Evolutionary conservation across 192 early-diverging fungal species (phyloP), one percentile per base, ranked within the genome.

Genomic region (Umbelopsis sp.): DNA sequence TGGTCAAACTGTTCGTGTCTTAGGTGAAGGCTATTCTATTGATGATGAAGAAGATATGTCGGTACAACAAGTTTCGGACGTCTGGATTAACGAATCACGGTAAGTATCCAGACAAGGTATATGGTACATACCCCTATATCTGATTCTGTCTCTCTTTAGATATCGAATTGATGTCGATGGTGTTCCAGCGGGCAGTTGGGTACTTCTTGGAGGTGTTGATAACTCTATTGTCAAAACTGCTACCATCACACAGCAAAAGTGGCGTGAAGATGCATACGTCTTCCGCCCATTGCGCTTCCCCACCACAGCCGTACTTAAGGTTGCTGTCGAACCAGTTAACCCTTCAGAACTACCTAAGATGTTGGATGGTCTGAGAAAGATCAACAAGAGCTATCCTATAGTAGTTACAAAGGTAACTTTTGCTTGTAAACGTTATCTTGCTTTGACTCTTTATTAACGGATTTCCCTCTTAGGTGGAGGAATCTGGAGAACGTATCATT

Each of bases 41-140:
- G 92, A 96, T 29, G 96, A 99, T 81, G 97, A 98, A 70, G 98
- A 99, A 76, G 98, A 99, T 72, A 95, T 95, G 91, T 90, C 93
- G 22, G 85, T 95, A 17, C 88, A 93, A 67, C 86, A 82, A 25
- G 94, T 99, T 4, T 73, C 83, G 5, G 84, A 86, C 43, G 74
- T 92, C 0, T 91, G 89, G 81, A 72, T 98, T 9, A 95, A 89
- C 75, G 91, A 97, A 77, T 91, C 96, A 16, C 81, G 93, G 75
- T 93, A 85, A 82, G 56, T 32, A 7, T 7, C 2, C 17, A 34
- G 8, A 34, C 14, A 34, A 6, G 3, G 1, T 29, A 8, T n/a
- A n/a, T 31, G 12, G 2, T 20, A 6, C 8, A 32, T 20, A 3
- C 29, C 14, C 26, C 31, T 0, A 29, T 12, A 11, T 6, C 10